Percentiles rank a stretch among this genome's conserved stretches.
Conservation (phyloP, 2,329 filamentous ascomycete species). For the Fulvia fulva region DNA sequence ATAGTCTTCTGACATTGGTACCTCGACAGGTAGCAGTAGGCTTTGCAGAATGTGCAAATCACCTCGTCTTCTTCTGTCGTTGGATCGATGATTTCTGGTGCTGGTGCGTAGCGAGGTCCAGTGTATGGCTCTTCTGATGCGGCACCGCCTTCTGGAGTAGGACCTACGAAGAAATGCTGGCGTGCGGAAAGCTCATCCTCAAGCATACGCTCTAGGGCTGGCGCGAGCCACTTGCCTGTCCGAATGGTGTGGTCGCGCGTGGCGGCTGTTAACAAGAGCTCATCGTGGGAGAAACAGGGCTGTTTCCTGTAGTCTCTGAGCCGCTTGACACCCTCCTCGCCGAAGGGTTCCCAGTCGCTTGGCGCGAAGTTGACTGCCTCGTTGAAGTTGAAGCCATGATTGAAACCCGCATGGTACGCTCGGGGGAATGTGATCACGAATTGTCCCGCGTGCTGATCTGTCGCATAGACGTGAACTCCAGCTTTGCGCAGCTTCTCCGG, state of each 20-base stretch:
- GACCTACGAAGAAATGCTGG: constrained; percentile 60
- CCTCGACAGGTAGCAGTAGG: constrained; percentile 84
- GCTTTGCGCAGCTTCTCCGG: constrained; percentile 91
- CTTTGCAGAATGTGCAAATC: constrained; percentile 87
- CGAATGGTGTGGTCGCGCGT: constrained; percentile 75
- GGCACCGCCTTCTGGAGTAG: constrained; percentile 42
- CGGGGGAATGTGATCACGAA: constrained; percentile 96
- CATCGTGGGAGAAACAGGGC: constrained; percentile 96
- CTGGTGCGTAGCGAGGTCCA: constrained; percentile 41
- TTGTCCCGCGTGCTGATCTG: constrained; percentile 94
- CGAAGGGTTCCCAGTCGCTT: constrained; percentile 89
- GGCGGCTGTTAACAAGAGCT: constrained; percentile 85
- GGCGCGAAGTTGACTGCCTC: constrained; percentile 98
- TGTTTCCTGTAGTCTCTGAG: constrained; percentile 84
- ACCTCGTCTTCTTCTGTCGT: constrained; percentile 88
- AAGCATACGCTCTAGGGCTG: constrained; percentile 75
- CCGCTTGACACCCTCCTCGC: constrained; percentile 78
- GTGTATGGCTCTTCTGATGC: constrained; percentile 27
- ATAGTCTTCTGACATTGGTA: constrained; percentile 79
- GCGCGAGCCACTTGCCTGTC: constrained; percentile 91
- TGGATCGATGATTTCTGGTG: constrained; percentile 59
- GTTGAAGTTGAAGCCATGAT: constrained; percentile 97
- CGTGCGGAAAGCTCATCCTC: constrained; percentile 68
- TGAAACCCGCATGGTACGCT: constrained; percentile 96
- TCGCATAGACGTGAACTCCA: constrained; percentile 84